Conservation (phyloP, 176 grass and related monocot genomes). For the Saccharum officinarum region DNA sequence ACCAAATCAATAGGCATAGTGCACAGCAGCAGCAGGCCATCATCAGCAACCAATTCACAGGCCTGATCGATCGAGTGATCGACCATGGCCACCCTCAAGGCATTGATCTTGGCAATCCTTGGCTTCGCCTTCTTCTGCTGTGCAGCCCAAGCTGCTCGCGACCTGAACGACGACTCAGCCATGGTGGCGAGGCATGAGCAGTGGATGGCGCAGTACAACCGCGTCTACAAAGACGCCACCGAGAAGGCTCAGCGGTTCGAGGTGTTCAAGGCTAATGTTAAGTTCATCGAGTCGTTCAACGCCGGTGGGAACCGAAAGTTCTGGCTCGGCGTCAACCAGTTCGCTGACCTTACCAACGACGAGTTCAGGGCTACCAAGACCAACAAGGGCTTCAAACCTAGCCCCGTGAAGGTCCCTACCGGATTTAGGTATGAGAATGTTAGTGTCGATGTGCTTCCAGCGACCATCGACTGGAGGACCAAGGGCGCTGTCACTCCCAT, state of each 20-base stretch:
- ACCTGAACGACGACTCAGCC: neutral
- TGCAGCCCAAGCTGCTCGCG: neutral
- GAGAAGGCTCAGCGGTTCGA: neutral
- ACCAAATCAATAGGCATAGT: neutral
- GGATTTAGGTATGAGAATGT: constrained; percentile 21
- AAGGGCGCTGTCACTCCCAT: constrained; percentile 11
- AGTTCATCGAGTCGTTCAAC: neutral
- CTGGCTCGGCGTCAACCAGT: constrained; percentile 25
- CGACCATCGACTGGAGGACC: neutral
- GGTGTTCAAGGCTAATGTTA: constrained; percentile 15
- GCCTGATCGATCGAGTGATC: neutral
- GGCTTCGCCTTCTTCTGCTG: neutral
- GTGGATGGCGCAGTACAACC: neutral
- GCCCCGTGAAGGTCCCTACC: neutral
- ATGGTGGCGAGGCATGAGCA: constrained; percentile 6
- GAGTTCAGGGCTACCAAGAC: constrained; percentile 10
- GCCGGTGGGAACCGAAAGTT: neutral
- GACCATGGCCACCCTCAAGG: neutral
- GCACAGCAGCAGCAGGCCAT: neutral
- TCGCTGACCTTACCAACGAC: neutral
- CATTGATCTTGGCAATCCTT: neutral
- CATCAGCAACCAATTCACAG: neutral
- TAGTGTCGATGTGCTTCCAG: neutral
- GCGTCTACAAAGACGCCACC: neutral
- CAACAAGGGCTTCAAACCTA: constrained; percentile 13